phyloP scores from a whole-genome alignment of 306 rosid genomes.

The Casuarina equisetifolia region DNA sequence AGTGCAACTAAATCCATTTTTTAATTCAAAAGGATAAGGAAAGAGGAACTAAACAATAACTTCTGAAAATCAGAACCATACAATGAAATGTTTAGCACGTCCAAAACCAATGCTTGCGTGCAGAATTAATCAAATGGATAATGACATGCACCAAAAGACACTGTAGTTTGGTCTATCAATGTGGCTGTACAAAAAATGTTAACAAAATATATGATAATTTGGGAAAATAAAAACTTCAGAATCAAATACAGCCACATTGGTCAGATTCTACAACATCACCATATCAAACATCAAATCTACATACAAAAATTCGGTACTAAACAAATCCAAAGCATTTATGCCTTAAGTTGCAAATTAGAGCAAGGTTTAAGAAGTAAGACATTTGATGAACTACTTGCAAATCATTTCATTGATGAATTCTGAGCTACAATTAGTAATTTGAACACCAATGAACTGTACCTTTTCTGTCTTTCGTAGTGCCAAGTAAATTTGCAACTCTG shows the following conservation, averaged over 20 bases:
- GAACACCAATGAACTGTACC: conserved; percentile 43
- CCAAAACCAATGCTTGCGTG: not conserved
- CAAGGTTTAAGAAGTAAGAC: not conserved
- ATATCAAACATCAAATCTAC: not conserved
- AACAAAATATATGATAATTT: conserved; percentile 7
- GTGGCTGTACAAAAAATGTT: not conserved
- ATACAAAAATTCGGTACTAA: not conserved
- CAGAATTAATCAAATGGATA: not conserved
- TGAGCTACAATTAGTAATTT: not conserved
- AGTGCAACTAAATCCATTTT: not conserved
- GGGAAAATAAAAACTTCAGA: not conserved
- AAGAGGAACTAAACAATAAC: not conserved
- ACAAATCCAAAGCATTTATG: not conserved
- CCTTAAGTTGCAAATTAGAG: conserved; percentile 1
- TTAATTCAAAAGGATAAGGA: not conserved
- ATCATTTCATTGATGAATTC: not conserved
- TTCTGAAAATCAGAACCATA: not conserved
- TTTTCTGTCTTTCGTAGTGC: conserved; percentile 53
- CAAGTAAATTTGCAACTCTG: conserved; percentile 70
- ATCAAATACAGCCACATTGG: not conserved
- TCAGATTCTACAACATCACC: not conserved
- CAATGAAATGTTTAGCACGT: not conserved
- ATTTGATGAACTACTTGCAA: not conserved
- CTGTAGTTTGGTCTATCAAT: conserved; percentile 2
- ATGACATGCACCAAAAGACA: not conserved